Percentiles rank a stretch among this genome's conserved stretches.
phyloP scores from a whole-genome alignment of 2,329 filamentous ascomycete genomes.

The Alternaria rosae region DNA sequence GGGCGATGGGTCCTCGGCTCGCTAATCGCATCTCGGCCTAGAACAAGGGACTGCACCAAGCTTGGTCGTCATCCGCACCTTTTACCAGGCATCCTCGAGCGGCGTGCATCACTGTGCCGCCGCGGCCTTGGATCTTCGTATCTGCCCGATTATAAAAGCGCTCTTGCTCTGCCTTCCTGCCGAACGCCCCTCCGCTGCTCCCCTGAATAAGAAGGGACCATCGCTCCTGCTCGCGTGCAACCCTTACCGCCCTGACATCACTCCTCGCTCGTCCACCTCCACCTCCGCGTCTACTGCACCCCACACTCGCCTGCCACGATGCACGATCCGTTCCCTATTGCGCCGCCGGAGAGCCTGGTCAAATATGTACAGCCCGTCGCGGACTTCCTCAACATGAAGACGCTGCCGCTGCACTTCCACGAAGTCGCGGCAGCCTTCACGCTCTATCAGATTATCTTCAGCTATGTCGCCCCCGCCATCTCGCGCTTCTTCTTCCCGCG shows the following conservation, averaged over 20 bases:
- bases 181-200: slow-evolving; percentile 9
- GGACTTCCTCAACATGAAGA: slow-evolving; percentile 66
- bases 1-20: slow-evolving; percentile 18
- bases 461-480: slow-evolving; percentile 70
- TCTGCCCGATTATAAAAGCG: slow-evolving; percentile 21
- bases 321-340: slow-evolving; percentile 74
- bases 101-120: slow-evolving; percentile 17
- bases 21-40: slow-evolving; percentile 28
- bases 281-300: slow-evolving; percentile 14
- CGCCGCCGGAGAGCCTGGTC: slow-evolving; percentile 65
- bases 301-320: slow-evolving; percentile 55
- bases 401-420: slow-evolving; percentile 78
- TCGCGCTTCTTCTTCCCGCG: slow-evolving; percentile 69
- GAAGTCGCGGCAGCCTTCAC: slow-evolving; percentile 72
- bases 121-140: not conserved
- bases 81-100: slow-evolving; percentile 21
- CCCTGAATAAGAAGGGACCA: not conserved
- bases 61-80: slow-evolving; percentile 15
- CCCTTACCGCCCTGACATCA: slow-evolving; percentile 14
- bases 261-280: slow-evolving; percentile 4
- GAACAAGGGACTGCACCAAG: slow-evolving; percentile 10
- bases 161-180: slow-evolving; percentile 5
- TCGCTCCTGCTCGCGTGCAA: slow-evolving; percentile 13
- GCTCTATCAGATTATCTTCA: slow-evolving; percentile 73
- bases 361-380: slow-evolving; percentile 69